Conservation (phyloP, 768 basidiomycete species). For the Pleurotus giganteus region DNA sequence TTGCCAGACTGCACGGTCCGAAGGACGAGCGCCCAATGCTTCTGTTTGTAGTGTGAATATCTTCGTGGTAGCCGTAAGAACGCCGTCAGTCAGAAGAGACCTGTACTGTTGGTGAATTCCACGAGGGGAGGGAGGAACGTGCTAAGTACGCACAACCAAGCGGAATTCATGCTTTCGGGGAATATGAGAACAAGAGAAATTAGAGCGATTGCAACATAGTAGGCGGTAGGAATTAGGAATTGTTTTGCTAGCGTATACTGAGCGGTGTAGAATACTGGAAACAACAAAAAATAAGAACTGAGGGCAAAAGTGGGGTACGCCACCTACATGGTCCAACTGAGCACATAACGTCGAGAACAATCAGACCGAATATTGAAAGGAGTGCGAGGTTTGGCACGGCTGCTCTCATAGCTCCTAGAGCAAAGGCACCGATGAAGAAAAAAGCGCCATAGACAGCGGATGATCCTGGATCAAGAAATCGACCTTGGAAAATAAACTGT, state of each 20-base stretch:
- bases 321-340: conserved; percentile 20
- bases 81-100: neutral
- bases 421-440: conserved; percentile 41
- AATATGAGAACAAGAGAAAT: conserved; percentile 37
- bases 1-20: conserved; percentile 32
- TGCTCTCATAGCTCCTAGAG: conserved; percentile 35
- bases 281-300: neutral
- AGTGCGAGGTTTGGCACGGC: conserved; percentile 37
- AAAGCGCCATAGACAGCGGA: conserved; percentile 44
- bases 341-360: conserved; percentile 41
- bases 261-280: conserved; percentile 34
- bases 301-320: neutral
- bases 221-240: conserved; percentile 37
- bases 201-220: conserved; percentile 40
- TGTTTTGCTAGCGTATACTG: conserved; percentile 38
- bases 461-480: conserved; percentile 40
- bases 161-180: conserved; percentile 40
- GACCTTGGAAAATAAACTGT: conserved; percentile 33
- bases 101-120: neutral
- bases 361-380: conserved; percentile 40
- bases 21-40: conserved; percentile 29
- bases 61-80: conserved; percentile 22
- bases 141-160: conserved; percentile 6
- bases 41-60: conserved; percentile 32
- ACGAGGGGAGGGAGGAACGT: neutral